phyloP scores from a whole-genome alignment of 768 basidiomycete genomes.

The Mrakia blollopis region DNA sequence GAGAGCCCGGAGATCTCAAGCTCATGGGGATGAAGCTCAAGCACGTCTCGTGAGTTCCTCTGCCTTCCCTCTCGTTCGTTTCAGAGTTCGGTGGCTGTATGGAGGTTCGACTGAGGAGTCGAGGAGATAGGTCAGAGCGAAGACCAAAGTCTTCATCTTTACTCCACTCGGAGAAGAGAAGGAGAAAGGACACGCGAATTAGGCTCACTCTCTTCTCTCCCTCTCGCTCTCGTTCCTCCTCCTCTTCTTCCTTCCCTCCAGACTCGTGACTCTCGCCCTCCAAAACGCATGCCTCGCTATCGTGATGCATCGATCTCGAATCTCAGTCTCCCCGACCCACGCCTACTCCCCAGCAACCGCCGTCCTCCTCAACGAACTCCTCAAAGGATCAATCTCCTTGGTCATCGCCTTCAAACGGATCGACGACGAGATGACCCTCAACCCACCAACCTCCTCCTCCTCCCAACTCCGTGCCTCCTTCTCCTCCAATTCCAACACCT shows the following conservation, averaged over 20 bases:
- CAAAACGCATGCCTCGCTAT: slow-evolving; percentile 83
- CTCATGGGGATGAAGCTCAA: slow-evolving; percentile 42
- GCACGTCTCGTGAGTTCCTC: slow-evolving; percentile 43
- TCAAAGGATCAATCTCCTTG: slow-evolving; percentile 85
- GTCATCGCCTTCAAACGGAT: slow-evolving; percentile 64
- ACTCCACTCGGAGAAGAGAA: not conserved
- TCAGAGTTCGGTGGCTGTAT: not conserved
- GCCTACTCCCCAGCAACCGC: slow-evolving; percentile 90
- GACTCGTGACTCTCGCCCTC: slow-evolving; percentile 58
- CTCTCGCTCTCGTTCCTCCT: not conserved
- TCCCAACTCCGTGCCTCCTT: not conserved
- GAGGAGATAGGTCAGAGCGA: not conserved
- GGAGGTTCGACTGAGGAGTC: not conserved
- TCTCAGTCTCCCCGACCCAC: slow-evolving; percentile 63
- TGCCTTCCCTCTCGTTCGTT: not conserved
- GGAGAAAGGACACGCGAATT: not conserved
- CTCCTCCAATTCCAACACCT: not conserved
- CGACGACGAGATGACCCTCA: slow-evolving; percentile 47
- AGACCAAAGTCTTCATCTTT: not conserved
- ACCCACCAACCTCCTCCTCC: not conserved
- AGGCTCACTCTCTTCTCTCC: not conserved
- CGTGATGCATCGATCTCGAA: slow-evolving; percentile 94
- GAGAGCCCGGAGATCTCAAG: slow-evolving; percentile 10
- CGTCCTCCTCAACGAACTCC: slow-evolving; percentile 86
- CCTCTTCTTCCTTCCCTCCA: slow-evolving; percentile 18